phyloP scores from a whole-genome alignment of 768 basidiomycete species.

The Mycena galericulata region DNA sequence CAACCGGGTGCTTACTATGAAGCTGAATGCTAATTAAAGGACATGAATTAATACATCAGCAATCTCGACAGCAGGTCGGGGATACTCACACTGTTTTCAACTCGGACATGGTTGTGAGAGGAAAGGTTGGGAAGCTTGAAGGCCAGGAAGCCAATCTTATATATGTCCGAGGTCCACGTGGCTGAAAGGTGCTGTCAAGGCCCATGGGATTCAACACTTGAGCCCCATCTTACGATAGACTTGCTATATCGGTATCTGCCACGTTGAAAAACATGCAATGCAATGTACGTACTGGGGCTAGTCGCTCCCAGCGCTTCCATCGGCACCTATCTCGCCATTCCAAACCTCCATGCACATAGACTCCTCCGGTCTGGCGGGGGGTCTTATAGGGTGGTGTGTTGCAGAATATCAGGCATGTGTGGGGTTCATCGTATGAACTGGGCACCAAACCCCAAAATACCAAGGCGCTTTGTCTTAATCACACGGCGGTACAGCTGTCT shows the following conservation, averaged over 20 bases:
- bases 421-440: neutral
- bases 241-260: conserved; percentile 1
- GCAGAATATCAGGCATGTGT: neutral
- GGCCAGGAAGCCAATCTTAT: too few species aligned
- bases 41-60: too few species aligned
- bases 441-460: neutral
- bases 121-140: too few species aligned
- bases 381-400: too few species aligned
- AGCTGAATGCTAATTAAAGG: too few species aligned
- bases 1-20: too few species aligned
- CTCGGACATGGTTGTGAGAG: too few species aligned
- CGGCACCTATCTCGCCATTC: neutral
- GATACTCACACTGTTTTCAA: too few species aligned
- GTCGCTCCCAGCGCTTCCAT: conserved; percentile 8
- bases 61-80: too few species aligned
- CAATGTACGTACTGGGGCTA: neutral
- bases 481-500: neutral
- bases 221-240: conserved; percentile 5
- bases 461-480: neutral
- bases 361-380: too few species aligned
- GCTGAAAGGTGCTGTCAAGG: conserved; percentile 12
- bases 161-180: too few species aligned
- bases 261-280: conserved; percentile 15
- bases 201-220: neutral
- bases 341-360: neutral